Evolutionary conservation across 495 filamentous ascomycete species (phyloP).

Genomic region (Aspergillus sparsus): DNA sequence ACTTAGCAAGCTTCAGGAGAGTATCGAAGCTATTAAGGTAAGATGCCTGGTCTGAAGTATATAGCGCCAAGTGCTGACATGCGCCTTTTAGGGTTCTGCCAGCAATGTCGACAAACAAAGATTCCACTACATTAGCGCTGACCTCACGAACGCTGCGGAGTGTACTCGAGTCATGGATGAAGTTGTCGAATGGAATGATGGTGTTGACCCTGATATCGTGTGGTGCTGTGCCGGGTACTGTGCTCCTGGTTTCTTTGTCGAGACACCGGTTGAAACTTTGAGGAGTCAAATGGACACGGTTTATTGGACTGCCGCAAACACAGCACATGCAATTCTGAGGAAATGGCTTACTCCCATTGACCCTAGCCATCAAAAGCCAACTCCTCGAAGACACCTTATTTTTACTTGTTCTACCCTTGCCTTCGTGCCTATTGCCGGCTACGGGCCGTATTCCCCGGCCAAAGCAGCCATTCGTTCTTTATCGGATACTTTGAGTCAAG

Average conservation of each 20-base stretch:
- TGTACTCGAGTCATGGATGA: constrained; percentile 67
- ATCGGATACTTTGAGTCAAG: constrained; percentile 78
- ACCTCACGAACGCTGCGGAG: constrained; percentile 70
- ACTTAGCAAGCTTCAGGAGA: constrained; percentile 69
- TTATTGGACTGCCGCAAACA: constrained; percentile 86
- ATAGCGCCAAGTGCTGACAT: constrained; percentile 10
- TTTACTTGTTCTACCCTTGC: constrained; percentile 81
- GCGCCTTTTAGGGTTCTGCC: constrained; percentile 54
- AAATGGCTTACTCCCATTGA: constrained; percentile 50
- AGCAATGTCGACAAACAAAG: constrained; percentile 62
- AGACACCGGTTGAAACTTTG: constrained; percentile 62
- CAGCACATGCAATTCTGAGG: constrained; percentile 65
- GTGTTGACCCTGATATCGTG: constrained; percentile 73
- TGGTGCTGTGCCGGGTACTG: constrained; percentile 89
- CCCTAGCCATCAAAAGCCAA: constrained; percentile 32
- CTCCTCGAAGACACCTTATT: constrained; percentile 71
- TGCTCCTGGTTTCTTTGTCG: constrained; percentile 75
- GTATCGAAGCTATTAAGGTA: constrained; percentile 67
- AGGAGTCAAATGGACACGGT: constrained; percentile 86
- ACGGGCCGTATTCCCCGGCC: constrained; percentile 77
- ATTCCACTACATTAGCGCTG: constrained; percentile 82
- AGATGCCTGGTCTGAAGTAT: constrained; percentile 2
- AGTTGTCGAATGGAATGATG: constrained; percentile 80
- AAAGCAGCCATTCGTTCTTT: constrained; percentile 86
- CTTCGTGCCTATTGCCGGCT: constrained; percentile 79